Evolutionary conservation across 495 filamentous ascomycete species (phyloP).

Genomic region (Penicillium ucsense): DNA sequence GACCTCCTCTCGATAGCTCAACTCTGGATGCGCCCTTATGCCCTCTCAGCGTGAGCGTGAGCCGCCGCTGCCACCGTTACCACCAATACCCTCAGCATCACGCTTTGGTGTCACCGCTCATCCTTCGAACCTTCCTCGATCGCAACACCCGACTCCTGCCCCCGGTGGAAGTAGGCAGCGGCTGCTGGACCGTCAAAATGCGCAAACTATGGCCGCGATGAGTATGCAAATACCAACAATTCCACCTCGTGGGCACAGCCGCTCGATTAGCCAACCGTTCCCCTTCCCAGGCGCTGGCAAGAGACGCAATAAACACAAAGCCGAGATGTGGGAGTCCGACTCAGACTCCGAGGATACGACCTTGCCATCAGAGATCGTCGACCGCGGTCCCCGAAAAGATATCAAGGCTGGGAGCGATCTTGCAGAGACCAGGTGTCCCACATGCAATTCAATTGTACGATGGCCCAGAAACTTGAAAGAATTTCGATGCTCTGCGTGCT

Average conservation of each 20-base stretch:
- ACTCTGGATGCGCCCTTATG: constrained; percentile 28
- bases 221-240: constrained; percentile 10
- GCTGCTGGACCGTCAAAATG: constrained; percentile 23
- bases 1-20: background rate
- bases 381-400: constrained; percentile 27
- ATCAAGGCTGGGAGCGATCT: constrained; percentile 22
- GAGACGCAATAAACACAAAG: constrained; percentile 35
- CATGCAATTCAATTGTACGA: constrained; percentile 69
- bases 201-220: constrained; percentile 16
- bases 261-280: constrained; percentile 71
- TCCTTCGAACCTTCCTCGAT: constrained; percentile 11
- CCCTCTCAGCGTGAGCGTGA: constrained; percentile 31
- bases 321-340: constrained; percentile 30
- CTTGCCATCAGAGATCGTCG: constrained; percentile 16
- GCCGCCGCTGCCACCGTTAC: constrained; percentile 23
- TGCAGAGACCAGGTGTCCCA: constrained; percentile 68
- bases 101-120: constrained; percentile 12
- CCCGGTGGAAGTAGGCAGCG: constrained; percentile 11
- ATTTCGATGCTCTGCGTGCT: constrained; percentile 78
- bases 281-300: constrained; percentile 47
- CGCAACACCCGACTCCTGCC: constrained; percentile 4
- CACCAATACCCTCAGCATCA: constrained; percentile 20
- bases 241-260: constrained; percentile 43
- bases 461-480: constrained; percentile 70
- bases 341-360: constrained; percentile 33